These are phyloP conservation scores for Cladorrhinum samala DNA, from an alignment of 495 filamentous ascomycete genomes.

Conservation along the genomic window DNA sequence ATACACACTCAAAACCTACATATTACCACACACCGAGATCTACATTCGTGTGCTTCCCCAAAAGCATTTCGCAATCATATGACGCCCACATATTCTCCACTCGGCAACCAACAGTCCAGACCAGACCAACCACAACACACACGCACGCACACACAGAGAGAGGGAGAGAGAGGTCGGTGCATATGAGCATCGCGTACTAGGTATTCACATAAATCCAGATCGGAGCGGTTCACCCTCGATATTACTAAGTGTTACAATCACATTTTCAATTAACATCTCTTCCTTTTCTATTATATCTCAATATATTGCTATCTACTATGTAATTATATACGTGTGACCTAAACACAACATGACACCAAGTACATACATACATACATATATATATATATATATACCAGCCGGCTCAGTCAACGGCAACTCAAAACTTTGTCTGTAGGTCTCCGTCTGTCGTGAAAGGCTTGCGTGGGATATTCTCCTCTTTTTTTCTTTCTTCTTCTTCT, in stretches of 20 bases:
- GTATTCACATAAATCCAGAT: not conserved
- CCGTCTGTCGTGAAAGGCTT: not conserved
- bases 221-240: not conserved
- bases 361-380: too few species aligned
- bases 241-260: too few species aligned
- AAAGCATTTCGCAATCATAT: not conserved
- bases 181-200: not conserved
- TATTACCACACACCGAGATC: not conserved
- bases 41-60: not conserved
- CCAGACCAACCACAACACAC: too few species aligned
- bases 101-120: too few species aligned
- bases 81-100: not conserved
- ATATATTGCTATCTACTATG: too few species aligned
- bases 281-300: too few species aligned
- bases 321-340: not conserved
- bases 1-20: too few species aligned
- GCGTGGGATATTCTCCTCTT: too few species aligned
- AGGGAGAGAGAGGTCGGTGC: too few species aligned
- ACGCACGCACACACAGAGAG: too few species aligned
- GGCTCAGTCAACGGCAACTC: not conserved
- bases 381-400: not conserved
- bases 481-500: too few species aligned
- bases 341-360: not conserved
- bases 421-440: not conserved
- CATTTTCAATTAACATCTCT: too few species aligned